Evolutionary conservation across 192 early-diverging fungal genomes (phyloP), one percentile per base, ranked within the genome.

Genomic region (Allomyces arbusculus): DNA sequence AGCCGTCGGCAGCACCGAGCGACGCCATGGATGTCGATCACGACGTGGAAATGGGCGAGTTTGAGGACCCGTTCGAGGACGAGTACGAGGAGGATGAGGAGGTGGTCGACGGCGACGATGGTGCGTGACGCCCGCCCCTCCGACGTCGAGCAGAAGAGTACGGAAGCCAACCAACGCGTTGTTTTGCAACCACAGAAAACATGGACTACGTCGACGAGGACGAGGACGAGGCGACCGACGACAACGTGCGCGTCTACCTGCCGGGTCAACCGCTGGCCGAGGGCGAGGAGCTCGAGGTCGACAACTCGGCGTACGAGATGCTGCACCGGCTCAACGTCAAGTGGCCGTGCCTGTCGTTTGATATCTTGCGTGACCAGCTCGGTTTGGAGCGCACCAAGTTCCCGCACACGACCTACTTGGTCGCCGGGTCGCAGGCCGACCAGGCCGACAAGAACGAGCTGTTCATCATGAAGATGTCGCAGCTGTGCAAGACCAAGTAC

Each of bases 301-400:
- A 99, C 81, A 87, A 90, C 69, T 86, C 83, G 19, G 88, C 89
- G 0, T 99, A 99, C 77, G 89, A 91, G 67, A 96, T 99, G 96
- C 83, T 99, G 65, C 94, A 99, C 77, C 79, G 79, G 23, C 81
- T 99, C 80, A 79, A 89, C 61, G 88, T 90, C 28, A 83, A 92
- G 71, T 94, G 93, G 90, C 96, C 96, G 26, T 95, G 92, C 72
- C 82, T 99, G 62, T 91, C 87, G 73, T 99, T 99, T 69, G 96
- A 99, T 73, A 80, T 99, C 69, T 77, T 99, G 63, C 79, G 83
- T 23, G 93, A 97, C 72, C 84, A 84, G 45, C 75, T 95, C 44
- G 95, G 93, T 8, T 76, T 74, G 25, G 81, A 82, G 65, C 78
- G 94, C 64, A 86, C 80, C 45, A 81, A 86, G 74, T 99, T 90